A percentile compares a stretch with the other conserved stretches of the same genome.
Evolutionary conservation across 176 grass and related monocot species (phyloP).

Genomic region (Avena eriantha): DNA sequence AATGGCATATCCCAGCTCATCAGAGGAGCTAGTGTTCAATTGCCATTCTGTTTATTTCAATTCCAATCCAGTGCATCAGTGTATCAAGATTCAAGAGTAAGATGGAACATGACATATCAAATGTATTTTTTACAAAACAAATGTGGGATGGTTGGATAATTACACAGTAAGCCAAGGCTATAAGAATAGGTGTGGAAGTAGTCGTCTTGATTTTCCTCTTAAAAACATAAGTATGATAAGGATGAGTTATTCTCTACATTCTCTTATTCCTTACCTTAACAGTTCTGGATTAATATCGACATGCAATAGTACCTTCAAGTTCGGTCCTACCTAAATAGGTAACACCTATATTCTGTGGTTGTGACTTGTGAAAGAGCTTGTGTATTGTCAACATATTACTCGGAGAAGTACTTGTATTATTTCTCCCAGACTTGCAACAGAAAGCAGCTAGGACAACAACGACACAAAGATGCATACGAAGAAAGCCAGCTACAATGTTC

Average conservation of each 20-base stretch:
- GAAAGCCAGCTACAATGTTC: neutral
- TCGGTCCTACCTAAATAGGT: neutral
- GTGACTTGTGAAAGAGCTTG: neutral
- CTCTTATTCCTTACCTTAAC: neutral
- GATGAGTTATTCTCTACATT: conserved; percentile 13
- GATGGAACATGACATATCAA: too few species aligned
- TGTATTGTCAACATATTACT: neutral
- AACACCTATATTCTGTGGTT: neutral
- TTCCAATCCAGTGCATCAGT: too few species aligned
- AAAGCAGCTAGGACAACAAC: conserved; percentile 17
- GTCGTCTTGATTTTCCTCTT: neutral
- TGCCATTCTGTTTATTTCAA: too few species aligned
- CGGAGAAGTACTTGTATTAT: neutral
- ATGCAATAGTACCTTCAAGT: neutral
- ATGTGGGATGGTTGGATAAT: neutral
- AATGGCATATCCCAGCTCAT: too few species aligned
- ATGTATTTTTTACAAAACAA: too few species aligned
- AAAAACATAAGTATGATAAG: neutral
- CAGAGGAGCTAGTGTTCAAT: too few species aligned
- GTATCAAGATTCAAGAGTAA: too few species aligned
- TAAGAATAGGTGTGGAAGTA: neutral
- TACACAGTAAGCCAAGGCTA: conserved; percentile 3
- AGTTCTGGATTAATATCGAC: neutral
- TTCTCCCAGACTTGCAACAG: conserved; percentile 16
- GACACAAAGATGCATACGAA: conserved; percentile 17